Evolutionary conservation across 2,329 filamentous ascomycete species (phyloP).

Genomic region (Teratosphaeria zuluensis): DNA sequence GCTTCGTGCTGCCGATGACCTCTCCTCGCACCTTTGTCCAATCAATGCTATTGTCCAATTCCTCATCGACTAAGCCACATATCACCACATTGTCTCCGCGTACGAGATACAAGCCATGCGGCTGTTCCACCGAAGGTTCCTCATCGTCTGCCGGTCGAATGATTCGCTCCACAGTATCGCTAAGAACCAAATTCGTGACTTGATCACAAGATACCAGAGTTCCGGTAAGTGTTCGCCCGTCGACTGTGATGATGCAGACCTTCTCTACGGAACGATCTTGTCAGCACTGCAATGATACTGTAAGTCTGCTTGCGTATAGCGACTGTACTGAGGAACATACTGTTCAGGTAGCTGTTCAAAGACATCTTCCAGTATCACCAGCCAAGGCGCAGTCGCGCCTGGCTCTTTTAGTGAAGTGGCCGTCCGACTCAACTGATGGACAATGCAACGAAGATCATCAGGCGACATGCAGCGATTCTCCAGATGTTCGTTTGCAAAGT

Average conservation of each 20-base stretch:
- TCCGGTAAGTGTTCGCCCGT: slow-evolving; percentile 70
- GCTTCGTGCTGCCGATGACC: slow-evolving; percentile 76
- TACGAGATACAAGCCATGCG: slow-evolving; percentile 82
- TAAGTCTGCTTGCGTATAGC: slow-evolving; percentile 4
- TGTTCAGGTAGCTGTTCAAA: slow-evolving; percentile 35
- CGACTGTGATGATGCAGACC: slow-evolving; percentile 82
- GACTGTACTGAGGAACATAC: slow-evolving; percentile 16
- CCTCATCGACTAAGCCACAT: slow-evolving; percentile 81
- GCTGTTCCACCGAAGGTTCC: slow-evolving; percentile 69
- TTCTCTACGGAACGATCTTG: slow-evolving; percentile 52
- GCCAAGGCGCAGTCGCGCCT: background rate
- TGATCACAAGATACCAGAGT: slow-evolving; percentile 80
- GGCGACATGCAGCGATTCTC: no score
- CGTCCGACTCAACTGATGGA: background rate
- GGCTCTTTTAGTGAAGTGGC: background rate
- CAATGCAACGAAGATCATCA: no score
- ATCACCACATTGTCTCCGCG: slow-evolving; percentile 90
- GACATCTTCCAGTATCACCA: slow-evolving; percentile 25
- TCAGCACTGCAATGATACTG: slow-evolving; percentile 7
- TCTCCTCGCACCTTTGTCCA: slow-evolving; percentile 84
- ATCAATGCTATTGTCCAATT: slow-evolving; percentile 80
- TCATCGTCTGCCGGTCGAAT: slow-evolving; percentile 78
- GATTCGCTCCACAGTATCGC: slow-evolving; percentile 75
- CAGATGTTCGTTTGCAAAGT: no score
- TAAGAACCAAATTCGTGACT: slow-evolving; percentile 83